Conservation (phyloP, 306 rosid species). For the peach (Prunus persica) region Prunus_persica_NCBIv2 NC_034013.1:14552501-14553000, state of each 20-base stretch:
- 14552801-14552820: slow-evolving; percentile 27
- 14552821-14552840: slow-evolving; percentile 20
- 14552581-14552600: not conserved
- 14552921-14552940: not conserved
- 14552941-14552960: not conserved
- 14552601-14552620: not conserved
- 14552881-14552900: slow-evolving; percentile 1
- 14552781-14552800: slow-evolving; percentile 43
- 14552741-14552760: slow-evolving; percentile 34
- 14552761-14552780: slow-evolving; percentile 40
- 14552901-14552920: slow-evolving; percentile 31
- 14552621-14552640: not conserved
- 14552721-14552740: slow-evolving; percentile 37
- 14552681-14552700: slow-evolving; percentile 30
- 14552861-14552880: not conserved
- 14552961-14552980: not conserved
- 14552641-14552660: not conserved
- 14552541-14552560: not conserved
- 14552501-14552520: not conserved
- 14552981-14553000: not conserved
- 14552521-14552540: slow-evolving; percentile 36
- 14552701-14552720: slow-evolving; percentile 35
- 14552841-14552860: not conserved
- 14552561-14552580: not conserved
- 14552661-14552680: slow-evolving; percentile 54